These are phyloP conservation scores for Earliella scabrosa DNA, from an alignment of 1,284 basidiomycete species.

Conservation along the genomic window DNA sequence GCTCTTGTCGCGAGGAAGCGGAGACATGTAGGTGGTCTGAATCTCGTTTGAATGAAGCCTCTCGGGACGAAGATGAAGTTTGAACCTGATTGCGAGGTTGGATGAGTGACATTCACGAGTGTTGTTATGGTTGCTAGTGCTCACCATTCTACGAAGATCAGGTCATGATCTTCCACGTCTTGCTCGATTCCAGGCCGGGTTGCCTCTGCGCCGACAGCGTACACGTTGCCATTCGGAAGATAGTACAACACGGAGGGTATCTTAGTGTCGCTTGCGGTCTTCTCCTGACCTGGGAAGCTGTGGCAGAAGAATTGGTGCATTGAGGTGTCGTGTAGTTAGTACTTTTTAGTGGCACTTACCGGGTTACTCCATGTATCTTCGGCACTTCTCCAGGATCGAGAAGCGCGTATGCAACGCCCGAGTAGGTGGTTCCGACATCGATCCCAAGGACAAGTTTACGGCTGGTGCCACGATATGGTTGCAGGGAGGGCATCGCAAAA, in stretches of 20 bases:
- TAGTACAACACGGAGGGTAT: conserved; percentile 63
- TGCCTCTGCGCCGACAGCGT: conserved; percentile 58
- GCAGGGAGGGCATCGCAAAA: conserved; percentile 7
- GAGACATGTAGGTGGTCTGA: conserved; percentile 36
- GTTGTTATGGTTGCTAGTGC: background rate
- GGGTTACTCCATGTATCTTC: conserved; percentile 47
- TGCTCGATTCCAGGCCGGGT: conserved; percentile 44
- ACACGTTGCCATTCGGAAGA: conserved; percentile 45
- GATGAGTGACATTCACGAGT: no score
- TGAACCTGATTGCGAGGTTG: no score
- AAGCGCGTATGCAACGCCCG: conserved; percentile 51
- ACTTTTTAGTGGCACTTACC: conserved; percentile 34
- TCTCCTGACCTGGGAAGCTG: conserved; percentile 48
- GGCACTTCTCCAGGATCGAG: conserved; percentile 53
- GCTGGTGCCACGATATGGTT: conserved; percentile 22
- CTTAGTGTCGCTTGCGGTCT: conserved; percentile 49
- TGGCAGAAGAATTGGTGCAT: conserved; percentile 1
- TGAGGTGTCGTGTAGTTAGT: background rate
- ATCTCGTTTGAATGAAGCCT: conserved; percentile 34
- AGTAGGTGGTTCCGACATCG: conserved; percentile 58
- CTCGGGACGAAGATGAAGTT: conserved; percentile 54
- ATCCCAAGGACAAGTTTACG: conserved; percentile 52
- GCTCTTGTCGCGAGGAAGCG: conserved; percentile 51
- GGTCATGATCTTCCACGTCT: conserved; percentile 49
- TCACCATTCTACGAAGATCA: conserved; percentile 57